Conservation (phyloP, 2,329 filamentous ascomycete genomes). For the Phialemoniopsis sp. region DNA sequence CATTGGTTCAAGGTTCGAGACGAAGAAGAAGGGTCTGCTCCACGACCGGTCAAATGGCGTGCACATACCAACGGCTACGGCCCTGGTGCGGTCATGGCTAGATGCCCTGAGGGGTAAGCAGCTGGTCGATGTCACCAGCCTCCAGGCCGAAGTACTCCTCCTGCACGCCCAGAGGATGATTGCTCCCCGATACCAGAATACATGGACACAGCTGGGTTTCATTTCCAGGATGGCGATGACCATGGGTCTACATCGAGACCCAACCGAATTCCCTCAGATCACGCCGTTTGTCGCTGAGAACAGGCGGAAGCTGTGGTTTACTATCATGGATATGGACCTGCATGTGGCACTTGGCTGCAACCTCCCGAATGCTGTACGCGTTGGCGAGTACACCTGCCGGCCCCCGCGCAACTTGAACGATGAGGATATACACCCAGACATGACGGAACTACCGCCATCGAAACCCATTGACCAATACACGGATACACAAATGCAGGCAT, state of each 20-base stretch:
- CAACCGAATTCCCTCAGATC: slow-evolving; percentile 47
- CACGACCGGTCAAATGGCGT: slow-evolving; percentile 49
- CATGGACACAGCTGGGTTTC: slow-evolving; percentile 51
- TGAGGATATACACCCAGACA: slow-evolving; percentile 39
- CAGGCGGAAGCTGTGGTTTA: slow-evolving; percentile 51
- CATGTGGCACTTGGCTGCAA: slow-evolving; percentile 49
- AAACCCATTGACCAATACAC: slow-evolving; percentile 48
- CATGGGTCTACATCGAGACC: slow-evolving; percentile 55
- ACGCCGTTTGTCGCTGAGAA: slow-evolving; percentile 48
- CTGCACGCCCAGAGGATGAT: slow-evolving; percentile 49
- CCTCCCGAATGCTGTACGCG: slow-evolving; percentile 45
- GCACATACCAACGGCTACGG: slow-evolving; percentile 52
- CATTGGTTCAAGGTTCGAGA: slow-evolving; percentile 48
- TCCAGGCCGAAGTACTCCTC: slow-evolving; percentile 51
- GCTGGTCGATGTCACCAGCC: slow-evolving; percentile 44
- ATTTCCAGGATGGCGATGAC: slow-evolving; percentile 55
- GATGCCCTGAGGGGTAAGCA: slow-evolving; percentile 48
- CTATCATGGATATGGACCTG: slow-evolving; percentile 52
- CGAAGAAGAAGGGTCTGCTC: slow-evolving; percentile 43
- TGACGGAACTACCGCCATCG: slow-evolving; percentile 41
- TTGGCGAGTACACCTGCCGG: slow-evolving; percentile 48
- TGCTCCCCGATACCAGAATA: slow-evolving; percentile 40
- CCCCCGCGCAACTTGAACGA: slow-evolving; percentile 52
- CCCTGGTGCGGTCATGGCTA: slow-evolving; percentile 50
- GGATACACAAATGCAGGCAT: slow-evolving; percentile 49